Base-by-base conservation (phyloP, 148 eudicot species). In the Diospyros lotus region DNA sequence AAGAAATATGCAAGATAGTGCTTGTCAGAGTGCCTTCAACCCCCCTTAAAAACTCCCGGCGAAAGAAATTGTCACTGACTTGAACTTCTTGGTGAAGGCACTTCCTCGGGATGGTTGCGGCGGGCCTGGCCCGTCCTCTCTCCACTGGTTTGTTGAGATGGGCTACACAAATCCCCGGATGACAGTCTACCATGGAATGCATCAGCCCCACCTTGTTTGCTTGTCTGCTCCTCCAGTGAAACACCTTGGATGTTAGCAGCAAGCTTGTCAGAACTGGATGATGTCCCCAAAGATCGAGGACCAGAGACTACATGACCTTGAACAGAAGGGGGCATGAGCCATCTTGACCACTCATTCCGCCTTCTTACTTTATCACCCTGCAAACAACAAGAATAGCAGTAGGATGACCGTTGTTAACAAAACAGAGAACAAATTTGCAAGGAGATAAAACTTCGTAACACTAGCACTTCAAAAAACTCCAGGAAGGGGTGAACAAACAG, bases 351-450 rank as follows among this genome's bases (percentile, higher is more conserved):
- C 73, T 92, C 91, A 75, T 69, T 83, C 72, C 89, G 87, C 79
- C 58, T 83, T 83, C 97, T 81, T 69, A 92, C 83, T 80, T 82
- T 92, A 55, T 89, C 93, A 66, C 83, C 90, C 97, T 92, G 84
- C 78, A 87, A 78, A 43, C 4, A 4, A 48, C 4, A 48, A 8
- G 4, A 8, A 48, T 4, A 48, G 52, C 6, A 48, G 8, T 48
- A 48, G 8, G 52, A 48, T 28, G 28, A 28, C 28, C 28, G 28
- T 28, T 28, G 28, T 28, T 28, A 48, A 48, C 8, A 4, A 48
- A 48, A 48, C 52, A 48, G 1, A 48, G 52, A 48, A 48, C 52
- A 48, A 48, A 48, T 0, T 48, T 28, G 28, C 28, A 28, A 28
- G 28, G 28, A 28, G 28, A 28, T 0, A 28, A 28, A 28, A 28